phyloP scores from a whole-genome alignment of 768 basidiomycete species.

The Fomitopsis pulvina region DNA sequence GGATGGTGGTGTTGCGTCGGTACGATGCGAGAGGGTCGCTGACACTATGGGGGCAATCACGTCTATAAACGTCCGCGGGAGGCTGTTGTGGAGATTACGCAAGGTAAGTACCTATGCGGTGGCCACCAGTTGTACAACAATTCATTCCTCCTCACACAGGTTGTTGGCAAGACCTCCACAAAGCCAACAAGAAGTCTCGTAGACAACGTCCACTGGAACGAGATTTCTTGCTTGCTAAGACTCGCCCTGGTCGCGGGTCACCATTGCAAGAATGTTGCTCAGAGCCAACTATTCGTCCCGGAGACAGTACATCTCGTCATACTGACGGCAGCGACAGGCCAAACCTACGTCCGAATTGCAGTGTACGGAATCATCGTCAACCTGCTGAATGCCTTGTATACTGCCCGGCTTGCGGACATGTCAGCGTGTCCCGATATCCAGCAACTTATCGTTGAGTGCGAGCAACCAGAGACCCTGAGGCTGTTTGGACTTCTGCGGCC shows the following conservation, averaged over 20 bases:
- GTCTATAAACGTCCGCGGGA: constrained; percentile 72
- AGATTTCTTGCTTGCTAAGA: constrained; percentile 74
- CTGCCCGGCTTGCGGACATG: constrained; percentile 51
- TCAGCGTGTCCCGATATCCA: constrained; percentile 50
- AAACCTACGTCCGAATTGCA: constrained; percentile 67
- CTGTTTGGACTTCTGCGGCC: constrained; percentile 69
- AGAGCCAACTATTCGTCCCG: constrained; percentile 74
- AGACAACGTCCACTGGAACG: constrained; percentile 73
- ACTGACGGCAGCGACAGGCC: constrained; percentile 70
- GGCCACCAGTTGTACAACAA: neutral
- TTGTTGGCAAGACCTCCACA: constrained; percentile 65
- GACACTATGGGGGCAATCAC: constrained; percentile 69
- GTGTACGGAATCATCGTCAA: constrained; percentile 81
- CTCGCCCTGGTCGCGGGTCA: constrained; percentile 70
- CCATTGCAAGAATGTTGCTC: constrained; percentile 52
- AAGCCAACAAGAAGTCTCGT: constrained; percentile 55
- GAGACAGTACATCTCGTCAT: constrained; percentile 79
- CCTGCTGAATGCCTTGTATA: constrained; percentile 70
- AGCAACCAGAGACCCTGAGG: constrained; percentile 48
- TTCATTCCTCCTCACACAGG: constrained; percentile 24
- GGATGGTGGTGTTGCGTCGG: constrained; percentile 76
- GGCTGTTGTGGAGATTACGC: constrained; percentile 70
- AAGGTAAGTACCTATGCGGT: constrained; percentile 40
- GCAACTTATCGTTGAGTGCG: constrained; percentile 54
- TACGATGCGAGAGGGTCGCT: constrained; percentile 68